Base-by-base conservation (phyloP, 106 monocot species). In the Dendrobium catenatum region DNA sequence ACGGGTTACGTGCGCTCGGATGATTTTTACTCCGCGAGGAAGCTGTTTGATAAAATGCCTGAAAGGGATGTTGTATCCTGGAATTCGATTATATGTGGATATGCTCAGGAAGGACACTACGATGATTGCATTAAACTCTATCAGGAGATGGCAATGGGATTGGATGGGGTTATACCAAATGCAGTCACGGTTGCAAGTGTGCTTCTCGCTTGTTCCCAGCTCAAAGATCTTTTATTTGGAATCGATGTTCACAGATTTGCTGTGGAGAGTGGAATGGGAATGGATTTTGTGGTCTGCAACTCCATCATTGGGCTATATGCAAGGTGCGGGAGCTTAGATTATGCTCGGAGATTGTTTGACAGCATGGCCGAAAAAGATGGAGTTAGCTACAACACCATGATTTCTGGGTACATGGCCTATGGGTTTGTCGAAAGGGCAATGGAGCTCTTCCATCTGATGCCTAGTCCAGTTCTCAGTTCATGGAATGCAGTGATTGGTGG, bases 401-500 rank as follows among this genome's bases (percentile, higher is more conserved):
- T 88, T 18, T 68, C 85, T 9, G 88, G 85, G 55, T 88, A 88
- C 68, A 88, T 88, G 88, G n/a, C 49, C 29, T 81, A 88, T 59
- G 88, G 88, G 33, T 79, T 83, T 76, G 75, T 81, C 13, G 61
- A 77, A 1, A 31, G 15, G 31, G 88, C 88, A 24, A 79, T 88
- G 74, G 74, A 83, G 10, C 72, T 88, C 24, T 88, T 88, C 44
- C 5, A 78, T 40, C 49, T 43, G 49, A 73, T 81, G 41, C 73
- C 41, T 8, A 55, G 9, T 56, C 80, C 82, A 18, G 83, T 75
- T 18, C 66, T 81, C 37, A 83, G 83, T 40, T 81, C 83, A 33
- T 86, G 88, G 88, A 88, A 88, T 79, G 85, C 85, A 8, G 78
- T 86, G 3, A 81, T 88, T 11, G 80, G 82, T 4, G 88, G 88